A percentile compares a stretch with the other conserved stretches of the same genome.
phyloP scores from a whole-genome alignment of 768 basidiomycete species.

The Naganishia antarctica region DNA sequence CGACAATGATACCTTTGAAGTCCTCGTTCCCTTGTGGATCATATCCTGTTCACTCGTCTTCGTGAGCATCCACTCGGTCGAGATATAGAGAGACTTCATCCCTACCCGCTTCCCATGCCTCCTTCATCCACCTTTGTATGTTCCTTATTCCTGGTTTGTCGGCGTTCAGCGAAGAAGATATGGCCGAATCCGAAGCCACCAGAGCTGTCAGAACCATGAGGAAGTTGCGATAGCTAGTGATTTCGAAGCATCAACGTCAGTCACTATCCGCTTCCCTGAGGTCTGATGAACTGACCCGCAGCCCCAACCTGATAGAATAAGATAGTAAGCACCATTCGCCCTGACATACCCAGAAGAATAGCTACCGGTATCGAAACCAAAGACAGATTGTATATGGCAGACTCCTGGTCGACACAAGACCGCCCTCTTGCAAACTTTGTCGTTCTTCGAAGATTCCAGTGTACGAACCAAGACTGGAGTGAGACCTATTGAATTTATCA shows the following conservation, averaged over 20 bases:
- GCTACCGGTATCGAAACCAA: conserved; percentile 42
- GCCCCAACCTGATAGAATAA: conserved; percentile 36
- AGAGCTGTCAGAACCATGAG: conserved; percentile 42
- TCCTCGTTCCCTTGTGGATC: conserved; percentile 66
- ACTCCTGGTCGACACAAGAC: conserved; percentile 36
- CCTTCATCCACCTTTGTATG: conserved; percentile 72
- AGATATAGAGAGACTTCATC: conserved; percentile 53
- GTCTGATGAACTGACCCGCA: conserved; percentile 32
- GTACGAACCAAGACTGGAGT: conserved; percentile 33
- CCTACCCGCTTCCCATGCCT: conserved; percentile 77
- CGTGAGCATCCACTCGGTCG: not conserved
- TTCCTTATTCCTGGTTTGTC: conserved; percentile 62
- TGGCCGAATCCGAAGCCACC: not conserved
- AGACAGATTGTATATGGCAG: conserved; percentile 38
- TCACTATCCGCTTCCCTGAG: too few species aligned
- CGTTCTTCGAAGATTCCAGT: conserved; percentile 25
- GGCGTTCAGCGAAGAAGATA: not conserved
- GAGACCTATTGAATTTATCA: conserved; percentile 34
- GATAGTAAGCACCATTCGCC: not conserved
- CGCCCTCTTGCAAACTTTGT: conserved; percentile 35
- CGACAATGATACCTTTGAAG: conserved; percentile 56
- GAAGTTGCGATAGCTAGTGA: conserved; percentile 50
- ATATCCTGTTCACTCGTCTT: conserved; percentile 55
- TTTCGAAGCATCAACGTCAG: not conserved
- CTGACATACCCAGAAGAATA: not conserved